Evolutionary conservation across 345 rosid species (phyloP).

Genomic region (Populus tremula): DNA sequence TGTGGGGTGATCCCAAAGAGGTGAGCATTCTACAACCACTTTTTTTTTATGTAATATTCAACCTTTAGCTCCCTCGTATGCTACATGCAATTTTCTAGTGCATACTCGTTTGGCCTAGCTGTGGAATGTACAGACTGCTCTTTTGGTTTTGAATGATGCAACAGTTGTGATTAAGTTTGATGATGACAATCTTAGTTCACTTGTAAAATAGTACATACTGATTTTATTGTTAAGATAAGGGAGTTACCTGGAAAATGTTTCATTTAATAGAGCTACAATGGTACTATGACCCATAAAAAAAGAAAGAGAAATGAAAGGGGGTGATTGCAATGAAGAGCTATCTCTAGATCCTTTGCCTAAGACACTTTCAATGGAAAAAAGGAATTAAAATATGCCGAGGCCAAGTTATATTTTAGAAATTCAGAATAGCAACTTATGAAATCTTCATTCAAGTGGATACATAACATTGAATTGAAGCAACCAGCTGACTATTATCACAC

Average conservation of each 20-base stretch:
- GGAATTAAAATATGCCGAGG: not conserved
- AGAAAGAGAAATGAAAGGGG: not conserved
- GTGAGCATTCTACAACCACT: conserved; percentile 33
- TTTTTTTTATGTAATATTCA: not conserved
- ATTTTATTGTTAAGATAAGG: not conserved
- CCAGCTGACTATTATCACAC: not conserved
- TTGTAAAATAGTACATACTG: not conserved
- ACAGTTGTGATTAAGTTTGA: not conserved
- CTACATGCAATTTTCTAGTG: not conserved
- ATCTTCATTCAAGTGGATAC: not conserved
- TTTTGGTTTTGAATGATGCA: not conserved
- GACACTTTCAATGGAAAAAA: not conserved
- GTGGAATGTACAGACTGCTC: not conserved
- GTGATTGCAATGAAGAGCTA: not conserved
- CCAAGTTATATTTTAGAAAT: not conserved
- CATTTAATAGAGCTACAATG: not conserved
- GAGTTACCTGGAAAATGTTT: not conserved
- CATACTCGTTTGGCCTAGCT: not conserved
- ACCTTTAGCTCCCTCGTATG: not conserved
- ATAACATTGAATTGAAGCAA: not conserved
- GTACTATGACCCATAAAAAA: not conserved
- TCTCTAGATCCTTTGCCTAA: not conserved
- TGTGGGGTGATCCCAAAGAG: conserved; percentile 95
- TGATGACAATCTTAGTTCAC: not conserved
- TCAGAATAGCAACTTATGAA: not conserved